Evolutionary conservation across 179 eudicot genomes (phyloP).

Genomic region (Beta lomatogona): DNA sequence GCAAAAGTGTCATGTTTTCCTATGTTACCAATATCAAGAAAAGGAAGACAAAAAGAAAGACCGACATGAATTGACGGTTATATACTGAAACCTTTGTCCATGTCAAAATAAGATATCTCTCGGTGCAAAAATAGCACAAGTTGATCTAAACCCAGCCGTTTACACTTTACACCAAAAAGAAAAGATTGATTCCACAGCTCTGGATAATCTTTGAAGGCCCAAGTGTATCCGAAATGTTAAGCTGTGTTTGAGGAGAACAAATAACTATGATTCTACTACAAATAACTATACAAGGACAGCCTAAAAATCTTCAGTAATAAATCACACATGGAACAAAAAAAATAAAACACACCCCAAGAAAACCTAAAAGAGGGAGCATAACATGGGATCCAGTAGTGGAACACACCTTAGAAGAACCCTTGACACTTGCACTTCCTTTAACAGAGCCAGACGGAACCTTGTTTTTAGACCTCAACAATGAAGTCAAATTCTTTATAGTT

Average conservation of each 20-base stretch:
- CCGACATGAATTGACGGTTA: neutral
- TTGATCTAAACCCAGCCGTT: neutral
- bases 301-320: conserved; percentile 7
- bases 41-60: neutral
- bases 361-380: neutral
- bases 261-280: neutral
- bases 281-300: neutral
- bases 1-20: neutral
- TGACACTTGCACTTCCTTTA: conserved; percentile 68
- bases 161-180: neutral
- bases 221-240: neutral
- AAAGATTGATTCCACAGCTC: neutral
- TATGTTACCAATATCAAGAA: neutral
- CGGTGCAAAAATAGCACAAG: neutral
- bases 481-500: conserved; percentile 82
- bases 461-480: conserved; percentile 62
- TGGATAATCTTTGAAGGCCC: neutral
- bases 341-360: neutral
- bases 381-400: neutral
- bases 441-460: conserved; percentile 54
- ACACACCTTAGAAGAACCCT: conserved; percentile 88
- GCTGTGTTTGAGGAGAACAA: neutral
- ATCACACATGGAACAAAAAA: neutral
- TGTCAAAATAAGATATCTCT: neutral
- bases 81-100: neutral